These are phyloP conservation scores for Wickerhamiella slavikovae DNA, from an alignment of 805 yeast genomes.

Conservation along the genomic window DNA sequence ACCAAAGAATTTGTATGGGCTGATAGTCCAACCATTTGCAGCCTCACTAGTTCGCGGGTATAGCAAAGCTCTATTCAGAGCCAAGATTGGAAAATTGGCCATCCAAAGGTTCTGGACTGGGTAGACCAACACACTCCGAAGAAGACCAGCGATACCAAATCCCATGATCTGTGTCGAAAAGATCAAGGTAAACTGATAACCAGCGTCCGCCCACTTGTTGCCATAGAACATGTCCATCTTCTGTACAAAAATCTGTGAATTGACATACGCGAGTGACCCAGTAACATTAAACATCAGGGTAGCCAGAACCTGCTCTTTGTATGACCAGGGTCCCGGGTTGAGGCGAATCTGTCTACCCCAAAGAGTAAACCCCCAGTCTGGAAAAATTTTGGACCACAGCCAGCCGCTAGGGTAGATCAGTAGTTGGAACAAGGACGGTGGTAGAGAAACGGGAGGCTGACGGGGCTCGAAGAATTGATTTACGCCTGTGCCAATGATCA, in stretches of 20 bases:
- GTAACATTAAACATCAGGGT: constrained; percentile 18
- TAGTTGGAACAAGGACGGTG: constrained; percentile 33
- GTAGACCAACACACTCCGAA: constrained; percentile 27
- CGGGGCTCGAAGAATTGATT: constrained; percentile 37
- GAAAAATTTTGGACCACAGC: constrained; percentile 23
- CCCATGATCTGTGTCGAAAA: constrained; percentile 33
- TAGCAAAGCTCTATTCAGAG: constrained; percentile 26
- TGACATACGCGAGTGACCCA: constrained; percentile 6
- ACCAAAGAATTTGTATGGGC: constrained; percentile 32
- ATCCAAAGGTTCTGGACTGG: constrained; percentile 22
- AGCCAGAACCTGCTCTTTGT: constrained; percentile 46
- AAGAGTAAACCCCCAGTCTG: constrained; percentile 25
- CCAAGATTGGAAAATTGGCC: constrained; percentile 38
- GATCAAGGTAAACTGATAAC: constrained; percentile 25
- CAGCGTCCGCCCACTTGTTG: constrained; percentile 20
- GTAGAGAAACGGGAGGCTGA: constrained; percentile 29
- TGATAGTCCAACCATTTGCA: constrained; percentile 40
- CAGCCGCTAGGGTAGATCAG: constrained; percentile 40
- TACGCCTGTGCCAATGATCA: constrained; percentile 31
- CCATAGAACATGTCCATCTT: constrained; percentile 16
- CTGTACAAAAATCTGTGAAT: constrained; percentile 11
- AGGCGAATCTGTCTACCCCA: constrained; percentile 23
- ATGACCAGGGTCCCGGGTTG: constrained; percentile 46
- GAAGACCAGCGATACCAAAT: constrained; percentile 34
- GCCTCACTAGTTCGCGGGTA: constrained; percentile 10